A percentile compares a stretch with the other conserved stretches of the same genome.
Conservation (phyloP, 768 basidiomycete species). For the Suillus plorans region DNA sequence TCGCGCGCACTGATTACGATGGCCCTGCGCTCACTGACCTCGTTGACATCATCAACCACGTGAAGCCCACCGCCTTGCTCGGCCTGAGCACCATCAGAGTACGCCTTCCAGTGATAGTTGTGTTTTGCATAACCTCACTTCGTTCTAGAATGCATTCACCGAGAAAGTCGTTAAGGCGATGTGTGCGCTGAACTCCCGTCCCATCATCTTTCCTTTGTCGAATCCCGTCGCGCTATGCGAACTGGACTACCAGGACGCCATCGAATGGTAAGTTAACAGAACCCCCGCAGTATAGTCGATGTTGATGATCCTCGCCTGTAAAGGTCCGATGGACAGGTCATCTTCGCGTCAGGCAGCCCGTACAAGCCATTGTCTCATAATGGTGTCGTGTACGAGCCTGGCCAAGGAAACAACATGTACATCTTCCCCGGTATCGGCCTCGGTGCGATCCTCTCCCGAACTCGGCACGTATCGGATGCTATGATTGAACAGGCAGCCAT, state of each 20-base stretch:
- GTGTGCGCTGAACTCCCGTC: constrained; percentile 61
- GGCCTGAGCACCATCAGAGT: constrained; percentile 63
- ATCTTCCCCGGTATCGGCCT: constrained; percentile 64
- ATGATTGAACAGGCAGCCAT: constrained; percentile 72
- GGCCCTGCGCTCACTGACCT: constrained; percentile 61
- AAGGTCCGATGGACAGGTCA: constrained; percentile 63
- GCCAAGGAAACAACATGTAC: constrained; percentile 84
- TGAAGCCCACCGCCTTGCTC: constrained; percentile 76
- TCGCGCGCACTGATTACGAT: constrained; percentile 69
- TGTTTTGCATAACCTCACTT: constrained; percentile 1
- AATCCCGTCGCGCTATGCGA: constrained; percentile 68
- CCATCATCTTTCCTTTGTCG: constrained; percentile 82
- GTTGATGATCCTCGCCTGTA: not conserved
- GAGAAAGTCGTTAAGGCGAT: constrained; percentile 62
- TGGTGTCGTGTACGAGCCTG: constrained; percentile 55
- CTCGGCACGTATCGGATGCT: constrained; percentile 58
- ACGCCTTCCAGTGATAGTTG: not conserved
- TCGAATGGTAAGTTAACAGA: constrained; percentile 45
- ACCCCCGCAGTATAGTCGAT: not conserved
- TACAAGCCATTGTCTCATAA: constrained; percentile 53
- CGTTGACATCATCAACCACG: constrained; percentile 64
- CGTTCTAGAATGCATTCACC: constrained; percentile 52
- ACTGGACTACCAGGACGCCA: constrained; percentile 58
- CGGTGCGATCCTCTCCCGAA: constrained; percentile 58
- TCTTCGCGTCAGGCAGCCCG: constrained; percentile 76